These are phyloP conservation scores for Eucalyptus cloeziana DNA, from an alignment of 345 rosid genomes.

Conservation along the genomic window DNA sequence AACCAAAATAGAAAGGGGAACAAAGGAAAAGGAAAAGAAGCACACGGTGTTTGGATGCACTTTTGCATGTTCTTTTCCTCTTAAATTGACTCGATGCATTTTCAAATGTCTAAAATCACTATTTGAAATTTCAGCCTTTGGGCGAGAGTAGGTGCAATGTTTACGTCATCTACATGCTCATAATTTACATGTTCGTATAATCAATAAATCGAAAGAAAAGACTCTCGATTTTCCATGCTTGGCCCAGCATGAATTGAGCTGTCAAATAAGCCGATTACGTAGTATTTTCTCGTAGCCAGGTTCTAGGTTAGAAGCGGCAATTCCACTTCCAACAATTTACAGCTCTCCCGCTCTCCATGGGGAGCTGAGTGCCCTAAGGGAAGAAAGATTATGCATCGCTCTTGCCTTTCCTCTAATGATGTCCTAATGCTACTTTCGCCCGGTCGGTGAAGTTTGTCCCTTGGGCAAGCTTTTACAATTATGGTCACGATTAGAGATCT, in stretches of 20 bases:
- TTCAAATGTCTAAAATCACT: not conserved
- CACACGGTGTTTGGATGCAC: not conserved
- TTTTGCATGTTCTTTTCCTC: not conserved
- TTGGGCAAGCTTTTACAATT: too few species aligned
- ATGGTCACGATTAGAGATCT: too few species aligned
- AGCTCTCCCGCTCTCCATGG: not conserved
- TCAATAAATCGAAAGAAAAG: not conserved
- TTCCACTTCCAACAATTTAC: not conserved
- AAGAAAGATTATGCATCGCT: not conserved
- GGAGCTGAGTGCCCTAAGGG: not conserved
- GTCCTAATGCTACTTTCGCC: too few species aligned
- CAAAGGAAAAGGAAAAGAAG: too few species aligned
- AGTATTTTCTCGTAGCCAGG: too few species aligned
- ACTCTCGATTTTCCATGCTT: not conserved
- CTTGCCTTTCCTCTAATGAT: too few species aligned
- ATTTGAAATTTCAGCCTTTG: not conserved
- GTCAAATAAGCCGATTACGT: not conserved
- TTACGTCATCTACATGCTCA: not conserved
- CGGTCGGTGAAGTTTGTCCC: too few species aligned
- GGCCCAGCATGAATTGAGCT: not conserved
- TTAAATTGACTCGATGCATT: not conserved
- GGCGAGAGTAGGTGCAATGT: not conserved
- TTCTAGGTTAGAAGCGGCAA: not conserved
- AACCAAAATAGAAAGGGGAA: too few species aligned
- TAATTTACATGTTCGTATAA: not conserved